phyloP scores from a whole-genome alignment of 352 stramenopile species.

The Elongisporangium prolatum region DNA sequence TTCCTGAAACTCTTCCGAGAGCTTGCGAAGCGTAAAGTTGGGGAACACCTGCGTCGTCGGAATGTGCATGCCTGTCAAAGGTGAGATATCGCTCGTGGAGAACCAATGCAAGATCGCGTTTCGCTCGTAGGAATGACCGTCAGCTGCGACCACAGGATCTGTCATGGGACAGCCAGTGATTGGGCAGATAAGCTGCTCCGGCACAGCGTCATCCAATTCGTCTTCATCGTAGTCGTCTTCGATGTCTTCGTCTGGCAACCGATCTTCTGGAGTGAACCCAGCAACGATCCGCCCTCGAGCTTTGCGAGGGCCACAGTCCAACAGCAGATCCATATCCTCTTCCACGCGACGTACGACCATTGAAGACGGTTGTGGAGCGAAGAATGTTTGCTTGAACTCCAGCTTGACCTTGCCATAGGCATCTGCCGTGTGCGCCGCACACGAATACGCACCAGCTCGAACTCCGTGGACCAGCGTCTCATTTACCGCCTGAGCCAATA shows the following conservation, averaged over 20 bases:
- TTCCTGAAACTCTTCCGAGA: slow-evolving; percentile 56
- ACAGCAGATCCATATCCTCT: slow-evolving; percentile 29
- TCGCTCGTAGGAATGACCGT: slow-evolving; percentile 98
- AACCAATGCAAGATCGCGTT: slow-evolving; percentile 94
- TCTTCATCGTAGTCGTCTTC: slow-evolving; percentile 26
- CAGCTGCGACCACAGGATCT: slow-evolving; percentile 94
- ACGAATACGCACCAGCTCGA: slow-evolving; percentile 30
- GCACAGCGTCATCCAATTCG: slow-evolving; percentile 20
- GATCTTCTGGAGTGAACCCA: slow-evolving; percentile 38
- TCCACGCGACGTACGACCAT: slow-evolving; percentile 9
- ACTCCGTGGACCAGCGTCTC: slow-evolving; percentile 35
- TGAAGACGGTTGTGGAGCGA: slow-evolving; percentile 8
- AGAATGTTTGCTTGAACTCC: slow-evolving; percentile 55
- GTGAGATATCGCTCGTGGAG: slow-evolving; percentile 72
- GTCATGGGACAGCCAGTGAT: slow-evolving; percentile 95
- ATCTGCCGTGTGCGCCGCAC: slow-evolving; percentile 31
- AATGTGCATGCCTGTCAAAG: slow-evolving; percentile 73
- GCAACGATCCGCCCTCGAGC: slow-evolving; percentile 47
- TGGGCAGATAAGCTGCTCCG: slow-evolving; percentile 82
- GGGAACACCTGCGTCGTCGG: slow-evolving; percentile 68
- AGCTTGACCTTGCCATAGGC: slow-evolving; percentile 37
- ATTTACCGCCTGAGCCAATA: slow-evolving; percentile 26
- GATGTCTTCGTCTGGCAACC: slow-evolving; percentile 19
- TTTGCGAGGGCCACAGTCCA: slow-evolving; percentile 36
- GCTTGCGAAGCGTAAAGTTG: slow-evolving; percentile 67